Conservation (phyloP, 2,329 filamentous ascomycete species). For the Botrytis porri region DNA sequence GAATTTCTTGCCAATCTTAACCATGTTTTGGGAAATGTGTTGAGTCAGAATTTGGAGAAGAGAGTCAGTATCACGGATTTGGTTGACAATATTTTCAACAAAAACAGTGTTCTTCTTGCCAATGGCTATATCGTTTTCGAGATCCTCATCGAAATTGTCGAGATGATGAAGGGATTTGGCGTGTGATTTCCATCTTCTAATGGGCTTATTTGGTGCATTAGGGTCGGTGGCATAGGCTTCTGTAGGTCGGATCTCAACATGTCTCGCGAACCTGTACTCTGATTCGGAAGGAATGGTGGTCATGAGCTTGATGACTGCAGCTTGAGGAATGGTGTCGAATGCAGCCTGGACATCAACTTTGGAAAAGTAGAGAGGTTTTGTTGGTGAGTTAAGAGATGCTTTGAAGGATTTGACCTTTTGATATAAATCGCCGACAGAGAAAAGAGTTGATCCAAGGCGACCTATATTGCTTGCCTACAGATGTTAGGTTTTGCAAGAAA, state of each 20-base stretch:
- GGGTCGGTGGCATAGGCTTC: conserved; percentile 25
- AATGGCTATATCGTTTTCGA: conserved; percentile 35
- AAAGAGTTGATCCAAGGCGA: conserved; percentile 73
- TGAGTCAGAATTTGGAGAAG: conserved; percentile 70
- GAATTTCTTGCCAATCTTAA: conserved; percentile 84
- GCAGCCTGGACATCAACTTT: conserved; percentile 91
- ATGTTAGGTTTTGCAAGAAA: conserved; percentile 24
- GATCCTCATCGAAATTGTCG: conserved; percentile 35
- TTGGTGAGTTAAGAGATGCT: conserved; percentile 41
- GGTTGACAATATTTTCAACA: conserved; percentile 64
- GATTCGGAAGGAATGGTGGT: conserved; percentile 52
- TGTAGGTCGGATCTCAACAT: conserved; percentile 65
- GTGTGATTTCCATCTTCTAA: conserved; percentile 34
- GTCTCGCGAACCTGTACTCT: conserved; percentile 68
- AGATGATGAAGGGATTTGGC: conserved; percentile 34
- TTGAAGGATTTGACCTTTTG: conserved; percentile 69
- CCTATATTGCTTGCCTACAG: conserved; percentile 48
- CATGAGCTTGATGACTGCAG: conserved; percentile 66
- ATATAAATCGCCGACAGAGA: conserved; percentile 80
- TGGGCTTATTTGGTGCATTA: conserved; percentile 28
- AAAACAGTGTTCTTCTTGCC: conserved; percentile 65
- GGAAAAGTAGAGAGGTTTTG: conserved; percentile 69
- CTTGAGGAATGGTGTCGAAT: conserved; percentile 93
- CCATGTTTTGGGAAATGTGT: conserved; percentile 80
- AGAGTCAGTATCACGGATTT: conserved; percentile 52